phyloP scores from a whole-genome alignment of 345 rosid genomes.

The Populus alba region DNA sequence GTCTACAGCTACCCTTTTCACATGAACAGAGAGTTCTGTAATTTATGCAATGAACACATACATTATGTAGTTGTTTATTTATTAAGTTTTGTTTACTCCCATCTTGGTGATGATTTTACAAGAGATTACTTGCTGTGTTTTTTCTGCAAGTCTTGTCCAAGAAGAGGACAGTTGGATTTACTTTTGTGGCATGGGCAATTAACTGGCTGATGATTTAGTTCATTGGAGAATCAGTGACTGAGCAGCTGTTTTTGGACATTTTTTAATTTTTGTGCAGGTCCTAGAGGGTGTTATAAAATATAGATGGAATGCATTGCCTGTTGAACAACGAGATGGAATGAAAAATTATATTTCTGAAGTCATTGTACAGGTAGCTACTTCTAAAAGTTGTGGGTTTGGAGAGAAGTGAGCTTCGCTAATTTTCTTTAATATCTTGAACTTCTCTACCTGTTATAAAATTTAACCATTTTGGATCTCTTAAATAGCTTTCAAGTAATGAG shows the following conservation, averaged over 20 bases:
- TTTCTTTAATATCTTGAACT: not conserved
- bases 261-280: conserved; percentile 49
- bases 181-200: not conserved
- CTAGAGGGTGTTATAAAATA: conserved; percentile 98
- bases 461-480: conserved; percentile 6
- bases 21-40: not conserved
- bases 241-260: not conserved
- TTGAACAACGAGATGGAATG: conserved; percentile 97
- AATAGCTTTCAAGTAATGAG: conserved; percentile 86
- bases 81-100: not conserved
- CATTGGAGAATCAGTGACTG: not conserved
- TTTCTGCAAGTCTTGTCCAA: not conserved
- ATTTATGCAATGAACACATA: not conserved
- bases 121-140: not conserved
- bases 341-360: conserved; percentile 98
- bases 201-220: not conserved
- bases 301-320: conserved; percentile 98
- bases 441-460: not conserved
- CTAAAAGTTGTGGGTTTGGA: not conserved
- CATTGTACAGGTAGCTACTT: conserved; percentile 73
- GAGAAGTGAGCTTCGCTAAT: not conserved
- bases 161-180: not conserved
- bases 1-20: not conserved
- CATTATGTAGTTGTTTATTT: not conserved
- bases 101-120: not conserved